phyloP scores from a whole-genome alignment of 2,329 filamentous ascomycete genomes.

The Colletotrichum sp. region DNA sequence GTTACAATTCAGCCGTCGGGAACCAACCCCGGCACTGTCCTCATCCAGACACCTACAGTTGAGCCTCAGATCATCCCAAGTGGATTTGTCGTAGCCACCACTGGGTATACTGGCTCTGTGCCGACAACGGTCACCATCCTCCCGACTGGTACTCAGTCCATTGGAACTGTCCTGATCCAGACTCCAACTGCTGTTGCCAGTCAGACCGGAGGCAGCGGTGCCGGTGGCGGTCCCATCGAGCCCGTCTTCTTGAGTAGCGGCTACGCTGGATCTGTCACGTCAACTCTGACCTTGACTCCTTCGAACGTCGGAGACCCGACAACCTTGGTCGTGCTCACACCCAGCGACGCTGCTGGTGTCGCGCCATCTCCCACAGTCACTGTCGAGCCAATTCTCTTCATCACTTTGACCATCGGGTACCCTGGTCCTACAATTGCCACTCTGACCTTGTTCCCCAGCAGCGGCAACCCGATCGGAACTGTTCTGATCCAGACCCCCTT shows the following conservation, averaged over 20 bases:
- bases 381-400: neutral
- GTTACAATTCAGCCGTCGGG: neutral
- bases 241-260: constrained; percentile 1
- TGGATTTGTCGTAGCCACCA: neutral
- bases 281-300: constrained; percentile 7
- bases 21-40: neutral
- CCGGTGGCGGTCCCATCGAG: neutral
- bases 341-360: neutral
- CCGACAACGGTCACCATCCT: neutral
- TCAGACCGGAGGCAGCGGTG: neutral
- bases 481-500: neutral
- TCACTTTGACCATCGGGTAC: neutral
- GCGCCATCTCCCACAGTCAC: neutral
- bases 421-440: neutral
- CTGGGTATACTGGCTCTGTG: neutral
- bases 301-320: neutral
- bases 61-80: neutral
- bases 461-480: neutral
- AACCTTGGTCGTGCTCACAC: constrained; percentile 10
- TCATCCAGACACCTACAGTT: neutral
- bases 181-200: neutral
- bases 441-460: neutral
- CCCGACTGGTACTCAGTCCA: neutral
- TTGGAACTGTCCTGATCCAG: neutral
- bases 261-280: neutral